Evolutionary conservation across 1,284 basidiomycete species (phyloP).

Genomic region (Schizophyllum commune): DNA sequence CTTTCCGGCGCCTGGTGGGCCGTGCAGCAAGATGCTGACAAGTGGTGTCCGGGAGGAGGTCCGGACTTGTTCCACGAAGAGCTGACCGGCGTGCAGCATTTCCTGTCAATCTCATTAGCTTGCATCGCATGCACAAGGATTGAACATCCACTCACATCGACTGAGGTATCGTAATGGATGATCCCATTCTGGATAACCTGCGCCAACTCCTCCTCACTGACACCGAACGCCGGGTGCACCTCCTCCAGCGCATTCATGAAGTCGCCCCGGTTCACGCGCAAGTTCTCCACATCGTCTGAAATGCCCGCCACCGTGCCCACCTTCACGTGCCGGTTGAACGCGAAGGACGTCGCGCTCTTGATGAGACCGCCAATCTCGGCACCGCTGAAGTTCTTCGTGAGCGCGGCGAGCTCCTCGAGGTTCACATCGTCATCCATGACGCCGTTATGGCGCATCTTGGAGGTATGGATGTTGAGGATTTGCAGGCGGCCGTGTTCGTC

Average conservation of each 20-base stretch:
- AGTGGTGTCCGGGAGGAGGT: conserved; percentile 87
- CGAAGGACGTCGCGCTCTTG: conserved; percentile 97
- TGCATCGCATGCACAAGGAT: conserved; percentile 9
- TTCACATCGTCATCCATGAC: conserved; percentile 91
- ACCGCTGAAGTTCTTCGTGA: conserved; percentile 97
- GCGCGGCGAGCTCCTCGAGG: conserved; percentile 72
- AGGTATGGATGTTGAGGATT: conserved; percentile 93
- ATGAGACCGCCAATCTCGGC: conserved; percentile 95
- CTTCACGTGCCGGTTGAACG: conserved; percentile 97
- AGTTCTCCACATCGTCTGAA: conserved; percentile 89
- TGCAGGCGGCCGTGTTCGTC: conserved; percentile 91
- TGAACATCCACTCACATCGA: conserved; percentile 53
- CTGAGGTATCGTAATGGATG: conserved; percentile 74
- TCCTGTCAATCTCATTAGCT: conserved; percentile 42
- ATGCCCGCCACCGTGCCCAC: conserved; percentile 97
- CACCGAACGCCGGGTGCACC: conserved; percentile 96
- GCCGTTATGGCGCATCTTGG: conserved; percentile 88
- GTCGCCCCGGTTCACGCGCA: conserved; percentile 84
- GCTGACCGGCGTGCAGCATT: conserved; percentile 82
- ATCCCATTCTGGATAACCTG: conserved; percentile 97
- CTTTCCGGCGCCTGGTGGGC: conserved; percentile 89
- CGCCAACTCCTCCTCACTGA: conserved; percentile 93
- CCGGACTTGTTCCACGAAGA: conserved; percentile 94
- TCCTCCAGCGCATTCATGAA: conserved; percentile 93
- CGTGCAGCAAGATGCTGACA: conserved; percentile 87